Conservation (phyloP, 768 basidiomycete genomes). For the Dioszegia hungarica region DNA sequence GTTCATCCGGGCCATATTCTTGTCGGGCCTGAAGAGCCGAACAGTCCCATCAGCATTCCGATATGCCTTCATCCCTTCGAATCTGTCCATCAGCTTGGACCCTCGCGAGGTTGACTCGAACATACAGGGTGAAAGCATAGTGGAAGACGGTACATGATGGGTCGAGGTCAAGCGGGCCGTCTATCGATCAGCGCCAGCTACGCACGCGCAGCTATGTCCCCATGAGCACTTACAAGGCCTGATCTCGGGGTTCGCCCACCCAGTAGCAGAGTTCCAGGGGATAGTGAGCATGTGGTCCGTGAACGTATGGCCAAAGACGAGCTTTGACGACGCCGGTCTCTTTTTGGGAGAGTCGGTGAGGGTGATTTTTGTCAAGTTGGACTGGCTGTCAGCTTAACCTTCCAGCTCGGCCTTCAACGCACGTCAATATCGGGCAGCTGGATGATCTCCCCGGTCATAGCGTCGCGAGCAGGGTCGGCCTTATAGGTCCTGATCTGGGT, state of each 20-base stretch:
- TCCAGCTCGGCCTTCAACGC: slow-evolving; percentile 14
- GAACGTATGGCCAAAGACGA: slow-evolving; percentile 83
- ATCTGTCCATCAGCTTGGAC: slow-evolving; percentile 18
- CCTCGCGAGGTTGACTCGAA: neutral
- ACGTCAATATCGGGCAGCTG: slow-evolving; percentile 58
- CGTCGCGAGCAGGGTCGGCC: slow-evolving; percentile 40
- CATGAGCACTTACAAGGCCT: slow-evolving; percentile 62
- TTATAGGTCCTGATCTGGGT: neutral
- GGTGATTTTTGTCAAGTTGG: slow-evolving; percentile 33
- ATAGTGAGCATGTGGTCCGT: slow-evolving; percentile 75
- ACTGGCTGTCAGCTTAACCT: slow-evolving; percentile 14
- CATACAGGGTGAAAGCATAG: slow-evolving; percentile 75
- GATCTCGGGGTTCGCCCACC: slow-evolving; percentile 81
- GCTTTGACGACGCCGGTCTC: slow-evolving; percentile 61
- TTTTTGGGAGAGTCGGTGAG: slow-evolving; percentile 56
- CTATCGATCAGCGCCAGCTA: slow-evolving; percentile 45
- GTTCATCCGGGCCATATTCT: slow-evolving; percentile 98
- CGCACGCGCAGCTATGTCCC: neutral
- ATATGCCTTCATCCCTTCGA: slow-evolving; percentile 96
- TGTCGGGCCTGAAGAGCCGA: slow-evolving; percentile 85
- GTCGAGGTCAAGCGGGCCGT: slow-evolving; percentile 68
- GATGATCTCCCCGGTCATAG: slow-evolving; percentile 57
- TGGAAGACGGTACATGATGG: slow-evolving; percentile 82
- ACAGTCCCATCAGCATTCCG: slow-evolving; percentile 66
- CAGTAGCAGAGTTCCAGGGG: slow-evolving; percentile 66